Evolutionary conservation across 73 alveolate genomes (phyloP).

Genomic region (Tetrahymena thermophila): DNA sequence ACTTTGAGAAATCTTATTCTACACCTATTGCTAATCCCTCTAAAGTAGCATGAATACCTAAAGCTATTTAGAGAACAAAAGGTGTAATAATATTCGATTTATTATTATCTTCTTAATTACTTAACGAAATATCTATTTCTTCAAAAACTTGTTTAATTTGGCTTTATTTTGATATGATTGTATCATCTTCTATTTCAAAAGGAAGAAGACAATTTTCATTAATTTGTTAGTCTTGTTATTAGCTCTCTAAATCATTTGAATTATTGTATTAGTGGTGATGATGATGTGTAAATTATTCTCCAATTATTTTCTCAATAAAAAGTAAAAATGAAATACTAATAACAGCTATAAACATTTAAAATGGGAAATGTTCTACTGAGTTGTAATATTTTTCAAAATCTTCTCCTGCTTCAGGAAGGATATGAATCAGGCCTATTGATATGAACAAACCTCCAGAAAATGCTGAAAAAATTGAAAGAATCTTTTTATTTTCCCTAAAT

Average conservation of each 20-base stretch:
- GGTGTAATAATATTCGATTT: neutral
- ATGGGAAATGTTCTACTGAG: neutral
- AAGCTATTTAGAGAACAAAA: constrained; percentile 13
- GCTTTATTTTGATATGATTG: neutral
- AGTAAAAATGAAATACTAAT: neutral
- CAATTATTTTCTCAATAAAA: neutral
- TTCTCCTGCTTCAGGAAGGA: neutral
- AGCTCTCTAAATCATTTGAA: neutral
- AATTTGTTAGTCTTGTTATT: neutral
- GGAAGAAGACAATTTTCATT: neutral
- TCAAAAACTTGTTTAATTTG: neutral
- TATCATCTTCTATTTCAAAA: neutral
- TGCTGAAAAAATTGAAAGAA: neutral
- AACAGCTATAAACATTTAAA: neutral
- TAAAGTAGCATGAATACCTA: constrained; percentile 39
- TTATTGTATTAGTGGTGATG: neutral
- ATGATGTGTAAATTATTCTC: neutral
- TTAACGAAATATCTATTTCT: neutral
- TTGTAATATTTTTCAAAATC: neutral
- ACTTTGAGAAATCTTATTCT: constrained; percentile 1
- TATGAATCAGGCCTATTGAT: neutral
- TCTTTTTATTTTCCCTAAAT: neutral
- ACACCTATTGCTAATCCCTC: constrained; percentile 42
- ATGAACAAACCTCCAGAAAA: neutral
- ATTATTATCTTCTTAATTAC: neutral